A percentile compares a stretch with the other conserved stretches of the same genome.
Conservation (phyloP, 495 filamentous ascomycete genomes). For the Daldinia concentrica region DNA sequence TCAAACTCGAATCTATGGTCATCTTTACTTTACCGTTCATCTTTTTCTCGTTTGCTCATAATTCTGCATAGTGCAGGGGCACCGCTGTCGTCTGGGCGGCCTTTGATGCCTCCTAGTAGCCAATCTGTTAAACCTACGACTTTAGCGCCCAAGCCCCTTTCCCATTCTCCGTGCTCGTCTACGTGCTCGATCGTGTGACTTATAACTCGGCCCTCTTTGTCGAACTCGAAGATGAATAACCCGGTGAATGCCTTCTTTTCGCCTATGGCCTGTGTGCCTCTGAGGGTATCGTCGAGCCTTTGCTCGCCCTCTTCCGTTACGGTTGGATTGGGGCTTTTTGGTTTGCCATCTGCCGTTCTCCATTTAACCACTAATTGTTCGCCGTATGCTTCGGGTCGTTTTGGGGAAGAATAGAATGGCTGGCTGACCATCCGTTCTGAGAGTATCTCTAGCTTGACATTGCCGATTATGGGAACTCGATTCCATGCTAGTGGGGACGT, state of each 20-base stretch:
- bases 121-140: slow-evolving; percentile 90
- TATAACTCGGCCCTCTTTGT: slow-evolving; percentile 82
- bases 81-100: slow-evolving; percentile 46
- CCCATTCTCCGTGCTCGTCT: slow-evolving; percentile 77
- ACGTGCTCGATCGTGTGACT: slow-evolving; percentile 94
- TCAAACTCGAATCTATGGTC: slow-evolving; percentile 13
- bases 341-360: slow-evolving; percentile 64
- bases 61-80: slow-evolving; percentile 38
- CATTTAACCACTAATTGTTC: slow-evolving; percentile 90
- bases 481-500: slow-evolving; percentile 96
- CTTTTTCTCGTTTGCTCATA: slow-evolving; percentile 22
- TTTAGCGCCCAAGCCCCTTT: slow-evolving; percentile 65
- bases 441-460: slow-evolving; percentile 84
- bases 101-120: slow-evolving; percentile 74
- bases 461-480: slow-evolving; percentile 85
- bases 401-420: slow-evolving; percentile 42
- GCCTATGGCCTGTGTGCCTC: slow-evolving; percentile 39
- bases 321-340: slow-evolving; percentile 36
- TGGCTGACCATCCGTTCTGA: slow-evolving; percentile 83
- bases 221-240: slow-evolving; percentile 95
- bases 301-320: slow-evolving; percentile 44
- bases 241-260: slow-evolving; percentile 75
- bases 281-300: slow-evolving; percentile 34
- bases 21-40: slow-evolving; percentile 12
- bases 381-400: slow-evolving; percentile 57